Conservation (phyloP, 2,329 filamentous ascomycete species). For the Sarocladiaceae sp. region DNA sequence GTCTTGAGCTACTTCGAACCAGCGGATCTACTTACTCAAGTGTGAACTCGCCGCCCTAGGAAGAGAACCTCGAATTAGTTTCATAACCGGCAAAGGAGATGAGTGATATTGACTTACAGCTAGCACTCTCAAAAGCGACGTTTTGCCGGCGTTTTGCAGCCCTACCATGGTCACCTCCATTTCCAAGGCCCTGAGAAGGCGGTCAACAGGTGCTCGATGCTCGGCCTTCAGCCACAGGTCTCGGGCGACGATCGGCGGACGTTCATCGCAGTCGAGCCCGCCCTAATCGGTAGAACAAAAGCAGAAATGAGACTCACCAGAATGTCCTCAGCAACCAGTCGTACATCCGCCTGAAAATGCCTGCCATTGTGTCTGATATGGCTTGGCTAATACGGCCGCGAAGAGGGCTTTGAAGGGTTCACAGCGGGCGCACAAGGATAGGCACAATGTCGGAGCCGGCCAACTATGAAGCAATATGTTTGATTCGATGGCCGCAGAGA, state of each 20-base stretch:
- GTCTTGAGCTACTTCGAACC: background rate
- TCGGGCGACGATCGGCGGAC: too few species aligned
- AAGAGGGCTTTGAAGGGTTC: too few species aligned
- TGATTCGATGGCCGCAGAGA: too few species aligned
- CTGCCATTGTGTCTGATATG: too few species aligned
- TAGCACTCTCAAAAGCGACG: slow-evolving; percentile 84
- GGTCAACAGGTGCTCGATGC: background rate
- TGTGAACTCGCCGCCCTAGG: slow-evolving; percentile 92
- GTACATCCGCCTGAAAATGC: slow-evolving; percentile 89
- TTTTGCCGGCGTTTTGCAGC: slow-evolving; percentile 96
- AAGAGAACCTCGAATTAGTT: background rate
- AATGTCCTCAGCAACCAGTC: slow-evolving; percentile 98
- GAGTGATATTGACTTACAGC: slow-evolving; percentile 60
- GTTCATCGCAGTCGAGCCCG: slow-evolving; percentile 7
- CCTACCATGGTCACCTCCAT: slow-evolving; percentile 99
- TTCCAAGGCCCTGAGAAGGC: slow-evolving; percentile 68
- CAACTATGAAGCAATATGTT: too few species aligned
- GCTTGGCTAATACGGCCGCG: too few species aligned
- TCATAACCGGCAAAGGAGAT: slow-evolving; percentile 10
- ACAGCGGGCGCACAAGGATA: too few species aligned
- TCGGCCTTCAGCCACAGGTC: background rate
- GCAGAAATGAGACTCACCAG: slow-evolving; percentile 59
- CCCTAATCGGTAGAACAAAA: background rate
- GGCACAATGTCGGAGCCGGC: too few species aligned
- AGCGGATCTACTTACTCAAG: slow-evolving; percentile 68